phyloP scores from a whole-genome alignment of 495 filamentous ascomycete species.

The Alectoria sarmentosa region DNA sequence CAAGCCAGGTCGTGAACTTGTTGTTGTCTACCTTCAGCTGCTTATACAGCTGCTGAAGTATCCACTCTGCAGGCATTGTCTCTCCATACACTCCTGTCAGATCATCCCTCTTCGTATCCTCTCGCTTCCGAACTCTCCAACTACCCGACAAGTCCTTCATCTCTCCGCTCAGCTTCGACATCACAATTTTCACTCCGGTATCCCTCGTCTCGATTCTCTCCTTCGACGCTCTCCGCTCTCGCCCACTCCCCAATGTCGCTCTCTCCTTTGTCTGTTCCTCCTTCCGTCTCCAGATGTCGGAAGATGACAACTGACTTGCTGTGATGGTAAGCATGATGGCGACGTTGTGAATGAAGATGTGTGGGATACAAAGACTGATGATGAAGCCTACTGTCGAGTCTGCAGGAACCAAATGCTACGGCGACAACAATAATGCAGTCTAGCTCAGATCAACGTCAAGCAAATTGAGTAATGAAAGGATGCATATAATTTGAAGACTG shows the following conservation, averaged over 20 bases:
- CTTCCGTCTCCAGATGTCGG: neutral
- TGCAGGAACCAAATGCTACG: neutral
- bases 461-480: no score
- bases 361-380: neutral
- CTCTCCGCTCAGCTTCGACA: neutral
- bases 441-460: neutral
- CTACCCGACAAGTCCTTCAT: neutral
- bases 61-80: neutral
- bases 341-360: neutral
- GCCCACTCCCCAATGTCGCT: neutral
- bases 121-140: neutral
- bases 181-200: no score
- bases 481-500: neutral
- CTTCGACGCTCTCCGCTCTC: neutral
- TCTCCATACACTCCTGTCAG: neutral
- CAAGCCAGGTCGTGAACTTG: neutral
- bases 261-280: neutral
- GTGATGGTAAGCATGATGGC: neutral
- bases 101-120: neutral
- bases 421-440: neutral
- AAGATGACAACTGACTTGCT: no score
- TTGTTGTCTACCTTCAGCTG: neutral
- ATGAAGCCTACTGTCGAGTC: neutral
- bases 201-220: neutral
- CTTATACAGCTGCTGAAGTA: neutral